A percentile compares a stretch with the other conserved stretches of the same genome.
These are phyloP conservation scores for Boletellus emodensis DNA, from an alignment of 768 basidiomycete genomes.

Conservation along the genomic window DNA sequence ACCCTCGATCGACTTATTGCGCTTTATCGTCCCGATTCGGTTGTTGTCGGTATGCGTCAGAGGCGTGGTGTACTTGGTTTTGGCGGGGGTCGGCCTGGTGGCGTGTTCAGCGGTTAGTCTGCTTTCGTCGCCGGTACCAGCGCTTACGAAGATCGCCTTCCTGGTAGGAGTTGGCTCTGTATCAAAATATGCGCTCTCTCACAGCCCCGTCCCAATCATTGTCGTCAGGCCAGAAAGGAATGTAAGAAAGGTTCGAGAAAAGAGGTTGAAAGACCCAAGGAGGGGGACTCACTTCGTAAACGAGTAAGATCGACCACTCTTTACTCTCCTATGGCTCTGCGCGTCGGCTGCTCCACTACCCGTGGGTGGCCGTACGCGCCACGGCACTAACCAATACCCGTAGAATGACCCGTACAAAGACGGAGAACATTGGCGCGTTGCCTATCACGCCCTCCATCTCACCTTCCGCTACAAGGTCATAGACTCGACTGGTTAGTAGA, in stretches of 20 bases:
- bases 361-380: too few species aligned
- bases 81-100: conserved; percentile 26
- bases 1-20: conserved; percentile 91
- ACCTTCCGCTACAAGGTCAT: conserved; percentile 14
- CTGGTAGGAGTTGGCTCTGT: conserved; percentile 60
- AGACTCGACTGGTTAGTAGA: conserved; percentile 1
- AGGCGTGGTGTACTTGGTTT: conserved; percentile 46
- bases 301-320: conserved; percentile 33
- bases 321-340: background rate
- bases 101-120: conserved; percentile 24
- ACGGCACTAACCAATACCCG: conserved; percentile 4
- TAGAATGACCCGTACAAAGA: conserved; percentile 15
- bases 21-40: conserved; percentile 84
- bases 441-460: conserved; percentile 10
- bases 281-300: conserved; percentile 74
- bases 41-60: conserved; percentile 86
- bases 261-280: conserved; percentile 85
- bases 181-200: conserved; percentile 74
- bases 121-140: background rate
- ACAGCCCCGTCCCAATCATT: conserved; percentile 93
- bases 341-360: background rate
- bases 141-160: conserved; percentile 24
- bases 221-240: conserved; percentile 91
- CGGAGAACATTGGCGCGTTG: conserved; percentile 7
- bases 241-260: conserved; percentile 78